A percentile compares a stretch with the other conserved stretches of the same genome.
Conservation (phyloP, 345 rosid species). For the Melaleuca alternifolia region DNA sequence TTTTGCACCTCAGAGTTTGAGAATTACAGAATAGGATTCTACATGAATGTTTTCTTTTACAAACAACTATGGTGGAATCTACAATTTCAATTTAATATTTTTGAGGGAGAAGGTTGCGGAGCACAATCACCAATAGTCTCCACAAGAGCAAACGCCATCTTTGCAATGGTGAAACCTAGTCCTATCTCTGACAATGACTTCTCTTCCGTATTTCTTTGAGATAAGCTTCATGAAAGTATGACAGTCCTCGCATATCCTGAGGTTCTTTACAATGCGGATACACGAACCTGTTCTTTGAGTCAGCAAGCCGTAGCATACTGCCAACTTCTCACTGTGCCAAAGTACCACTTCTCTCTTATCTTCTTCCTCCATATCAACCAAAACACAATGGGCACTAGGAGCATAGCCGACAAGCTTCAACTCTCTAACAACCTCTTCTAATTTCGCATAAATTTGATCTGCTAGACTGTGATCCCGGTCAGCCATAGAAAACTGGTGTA, state of each 20-base stretch:
- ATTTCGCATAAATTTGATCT: conserved; percentile 12
- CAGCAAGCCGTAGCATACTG: conserved; percentile 23
- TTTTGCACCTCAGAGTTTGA: background rate
- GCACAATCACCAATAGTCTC: conserved; percentile 24
- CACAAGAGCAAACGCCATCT: conserved; percentile 29
- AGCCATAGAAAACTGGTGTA: conserved; percentile 41
- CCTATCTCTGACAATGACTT: conserved; percentile 33
- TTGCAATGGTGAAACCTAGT: conserved; percentile 33
- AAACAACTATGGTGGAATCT: background rate
- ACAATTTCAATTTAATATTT: background rate
- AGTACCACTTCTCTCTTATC: conserved; percentile 24
- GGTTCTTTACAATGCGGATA: conserved; percentile 31
- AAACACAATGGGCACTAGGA: conserved; percentile 12
- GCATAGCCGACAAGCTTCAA: conserved; percentile 22
- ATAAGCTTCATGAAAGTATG: conserved; percentile 26
- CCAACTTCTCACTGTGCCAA: conserved; percentile 37
- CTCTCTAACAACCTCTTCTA: conserved; percentile 15
- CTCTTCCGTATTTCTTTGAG: conserved; percentile 14
- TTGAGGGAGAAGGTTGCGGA: background rate
- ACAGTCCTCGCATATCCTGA: conserved; percentile 32
- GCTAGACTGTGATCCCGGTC: conserved; percentile 10
- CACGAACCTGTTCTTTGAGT: conserved; percentile 5
- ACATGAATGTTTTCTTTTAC: background rate
- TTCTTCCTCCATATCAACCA: conserved; percentile 31
- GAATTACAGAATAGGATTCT: background rate